Evolutionary conservation across 1,284 basidiomycete genomes (phyloP).

Genomic region (Kwoniella shivajii): DNA sequence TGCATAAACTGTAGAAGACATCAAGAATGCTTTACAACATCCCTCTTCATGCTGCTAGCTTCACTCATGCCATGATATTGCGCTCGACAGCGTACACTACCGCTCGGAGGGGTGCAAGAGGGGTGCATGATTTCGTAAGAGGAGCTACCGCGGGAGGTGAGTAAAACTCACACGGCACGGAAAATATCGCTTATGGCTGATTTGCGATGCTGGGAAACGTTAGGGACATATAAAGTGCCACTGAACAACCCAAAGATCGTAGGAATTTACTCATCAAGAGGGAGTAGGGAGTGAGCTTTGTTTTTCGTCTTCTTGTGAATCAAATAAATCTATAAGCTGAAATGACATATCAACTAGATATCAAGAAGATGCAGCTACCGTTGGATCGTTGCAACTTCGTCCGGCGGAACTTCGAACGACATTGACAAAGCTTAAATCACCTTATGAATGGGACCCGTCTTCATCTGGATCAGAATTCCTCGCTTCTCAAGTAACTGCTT

Average conservation of each 20-base stretch:
- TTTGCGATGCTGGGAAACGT: too few species aligned
- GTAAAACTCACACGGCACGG: too few species aligned
- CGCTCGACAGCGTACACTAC: slow-evolving; percentile 1
- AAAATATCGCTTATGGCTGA: slow-evolving; percentile 2
- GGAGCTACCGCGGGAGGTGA: slow-evolving; percentile 35
- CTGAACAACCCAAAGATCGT: slow-evolving; percentile 59
- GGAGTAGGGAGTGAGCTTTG: slow-evolving; percentile 65
- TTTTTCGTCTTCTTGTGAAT: not conserved
- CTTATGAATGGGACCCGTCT: slow-evolving; percentile 68
- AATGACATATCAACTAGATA: slow-evolving; percentile 53
- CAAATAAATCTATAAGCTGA: not conserved
- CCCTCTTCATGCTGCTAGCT: not conserved
- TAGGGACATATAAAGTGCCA: slow-evolving; percentile 49
- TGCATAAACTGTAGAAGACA: not conserved
- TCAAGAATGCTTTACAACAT: not conserved
- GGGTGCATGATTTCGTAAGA: slow-evolving; percentile 42
- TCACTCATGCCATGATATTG: slow-evolving; percentile 3
- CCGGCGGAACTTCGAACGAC: slow-evolving; percentile 69
- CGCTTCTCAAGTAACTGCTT: slow-evolving; percentile 74
- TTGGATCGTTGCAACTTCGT: slow-evolving; percentile 71
- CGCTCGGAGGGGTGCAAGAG: slow-evolving; percentile 9
- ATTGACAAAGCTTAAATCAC: slow-evolving; percentile 63
- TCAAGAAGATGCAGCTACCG: slow-evolving; percentile 82
- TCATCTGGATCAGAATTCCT: slow-evolving; percentile 58
- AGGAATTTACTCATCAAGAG: slow-evolving; percentile 73